Evolutionary conservation across 495 filamentous ascomycete species (phyloP), one percentile per base, ranked within the genome.

Genomic region (Lasiosphaeriaceae sp.): DNA sequence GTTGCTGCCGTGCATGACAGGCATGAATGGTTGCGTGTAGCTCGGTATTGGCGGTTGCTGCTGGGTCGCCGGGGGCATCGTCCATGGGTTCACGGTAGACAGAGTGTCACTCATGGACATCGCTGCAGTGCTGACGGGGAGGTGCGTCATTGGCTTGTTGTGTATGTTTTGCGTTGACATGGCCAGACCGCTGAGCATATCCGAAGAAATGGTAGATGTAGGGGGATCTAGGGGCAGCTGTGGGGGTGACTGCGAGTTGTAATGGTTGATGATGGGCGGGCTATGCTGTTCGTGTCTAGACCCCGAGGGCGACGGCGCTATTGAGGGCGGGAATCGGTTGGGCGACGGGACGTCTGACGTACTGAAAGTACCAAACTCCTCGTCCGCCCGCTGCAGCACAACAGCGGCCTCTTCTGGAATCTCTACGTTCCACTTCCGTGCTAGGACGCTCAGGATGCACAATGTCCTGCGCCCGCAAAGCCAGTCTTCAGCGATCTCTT

Each of bases 401-500:
- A 79, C 67, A 2, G 80, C 75, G 0, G 93, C 94, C 70, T 97
- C 92, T 56, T 88, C 85, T 0, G 95, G 95, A 16, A 97, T 71
- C 37, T 90, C 84, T 17, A 96, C 83, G 11, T 87, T 87, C 94
- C 94, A 97, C 58, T 91, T 90, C 22, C 83, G 81, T 7, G 88
- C 89, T n/a, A 95, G 83, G 23, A 93, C 82, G 54, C 87, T 90
- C 39, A 98, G 77, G 37, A 97, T 96, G 52, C 85, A 80, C 1
- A 97, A 79, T 0, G 95, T 92, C 20, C 93, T 80, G 31, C 91
- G 80, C 12, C 92, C 95, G 63, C 92, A 93, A 3, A 90, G 84
- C 94, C 94, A 98, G 57, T 88, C 85, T 71, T 96, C 93, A 1
- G 89, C 91, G 62, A 98, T 97, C 66, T 98, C 95, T 71, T 97